Evolutionary conservation across 2,329 filamentous ascomycete genomes (phyloP).

Genomic region (Fusarium verticillioides): DNA sequence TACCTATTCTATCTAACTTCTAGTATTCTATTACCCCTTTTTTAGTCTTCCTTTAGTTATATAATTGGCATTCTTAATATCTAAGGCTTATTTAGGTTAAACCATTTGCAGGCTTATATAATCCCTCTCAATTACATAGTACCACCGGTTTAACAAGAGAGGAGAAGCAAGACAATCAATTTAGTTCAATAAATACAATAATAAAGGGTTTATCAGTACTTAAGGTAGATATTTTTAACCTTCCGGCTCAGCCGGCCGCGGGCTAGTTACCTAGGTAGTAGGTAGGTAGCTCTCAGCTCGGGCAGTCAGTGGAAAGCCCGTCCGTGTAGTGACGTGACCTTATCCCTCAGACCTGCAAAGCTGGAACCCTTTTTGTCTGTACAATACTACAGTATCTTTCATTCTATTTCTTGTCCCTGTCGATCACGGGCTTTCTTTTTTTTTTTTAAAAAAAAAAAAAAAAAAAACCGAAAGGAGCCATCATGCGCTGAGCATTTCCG

Average conservation of each 20-base stretch:
- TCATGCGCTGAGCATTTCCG: not conserved
- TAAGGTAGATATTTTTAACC: not conserved
- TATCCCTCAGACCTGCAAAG: not conserved
- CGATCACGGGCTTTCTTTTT: not conserved
- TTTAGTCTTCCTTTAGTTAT: too few relatives aligned
- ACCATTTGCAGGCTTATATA: too few relatives aligned
- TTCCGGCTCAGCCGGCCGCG: not conserved
- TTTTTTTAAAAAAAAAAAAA: too few relatives aligned
- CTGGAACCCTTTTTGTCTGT: not conserved
- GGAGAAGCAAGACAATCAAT: too few relatives aligned
- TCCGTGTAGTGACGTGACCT: slow-evolving; percentile 11
- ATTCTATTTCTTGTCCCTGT: not conserved
- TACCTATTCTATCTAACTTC: too few relatives aligned
- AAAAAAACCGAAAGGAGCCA: not conserved
- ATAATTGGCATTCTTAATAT: too few relatives aligned
- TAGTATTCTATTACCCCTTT: too few relatives aligned
- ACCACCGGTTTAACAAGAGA: too few relatives aligned
- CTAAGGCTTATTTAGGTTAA: too few relatives aligned
- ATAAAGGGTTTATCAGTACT: not conserved
- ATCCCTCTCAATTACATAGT: too few relatives aligned
- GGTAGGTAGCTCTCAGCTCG: not conserved
- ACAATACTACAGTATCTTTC: not conserved
- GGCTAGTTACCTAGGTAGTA: not conserved
- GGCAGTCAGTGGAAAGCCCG: not conserved
- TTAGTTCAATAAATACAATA: not conserved